A percentile compares a stretch with the other conserved stretches of the same genome.
Conservation (phyloP, 2,329 filamentous ascomycete genomes). For the Hypoxylon sp. region DNA sequence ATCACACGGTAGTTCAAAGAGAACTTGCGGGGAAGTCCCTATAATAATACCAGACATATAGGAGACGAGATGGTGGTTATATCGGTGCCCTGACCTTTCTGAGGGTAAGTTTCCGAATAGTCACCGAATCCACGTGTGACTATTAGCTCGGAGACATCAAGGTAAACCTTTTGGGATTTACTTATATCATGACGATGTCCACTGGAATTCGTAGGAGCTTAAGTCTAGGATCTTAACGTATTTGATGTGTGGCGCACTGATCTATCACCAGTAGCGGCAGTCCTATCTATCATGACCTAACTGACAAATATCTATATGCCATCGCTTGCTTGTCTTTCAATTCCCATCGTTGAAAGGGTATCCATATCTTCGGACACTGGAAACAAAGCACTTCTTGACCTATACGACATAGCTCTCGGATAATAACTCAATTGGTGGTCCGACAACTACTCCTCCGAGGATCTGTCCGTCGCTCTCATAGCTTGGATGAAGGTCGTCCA, state of each 20-base stretch:
- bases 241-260: constrained; percentile 1
- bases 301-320: constrained; percentile 7
- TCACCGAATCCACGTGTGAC: not conserved
- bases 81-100: not conserved
- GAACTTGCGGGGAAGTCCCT: not conserved
- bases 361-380: not conserved
- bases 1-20: not conserved
- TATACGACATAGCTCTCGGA: not conserved
- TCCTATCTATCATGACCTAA: constrained; percentile 4
- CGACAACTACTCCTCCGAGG: not conserved
- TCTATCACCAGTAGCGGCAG: not conserved
- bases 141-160: constrained; percentile 11
- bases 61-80: not conserved
- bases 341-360: not conserved
- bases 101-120: not conserved
- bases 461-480: constrained; percentile 15
- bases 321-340: constrained; percentile 10
- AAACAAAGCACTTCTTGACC: not conserved
- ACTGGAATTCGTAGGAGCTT: not conserved
- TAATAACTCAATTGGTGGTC: not conserved
- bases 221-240: not conserved
- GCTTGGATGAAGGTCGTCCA: constrained; percentile 63
- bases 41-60: not conserved
- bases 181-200: not conserved
- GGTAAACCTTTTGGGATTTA: not conserved